Base-by-base conservation (phyloP, 202 grass and related monocot species). In the Dendrocalamus latiflorus region DNA sequence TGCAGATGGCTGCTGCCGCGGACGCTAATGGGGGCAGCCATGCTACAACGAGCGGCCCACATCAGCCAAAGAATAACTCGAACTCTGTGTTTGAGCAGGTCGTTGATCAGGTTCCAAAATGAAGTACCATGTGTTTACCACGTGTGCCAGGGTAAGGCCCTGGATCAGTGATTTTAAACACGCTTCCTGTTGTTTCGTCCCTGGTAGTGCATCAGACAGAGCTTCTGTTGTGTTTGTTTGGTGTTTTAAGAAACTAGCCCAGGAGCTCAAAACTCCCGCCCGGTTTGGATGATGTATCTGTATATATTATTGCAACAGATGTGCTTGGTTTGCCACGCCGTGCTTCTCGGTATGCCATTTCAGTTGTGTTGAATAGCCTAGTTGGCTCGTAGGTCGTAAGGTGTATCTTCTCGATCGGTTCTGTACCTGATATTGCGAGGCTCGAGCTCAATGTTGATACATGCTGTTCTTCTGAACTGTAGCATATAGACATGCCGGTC, bases 151-250 rank as follows among this genome's bases (percentile, higher is more conserved):
- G 77, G 54, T 38, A 86, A 75, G 47, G 39, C 11, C 63, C 80
- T 87, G 80, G 85, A 41, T 62, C 6, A 10, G 24, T 80, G 89
- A 87, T 65, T 75, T 12, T 20, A 57, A 90, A 48, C 67, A 86
- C n/a, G 26, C 60, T 51, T 62, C 33, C 33, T 78, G 88, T 18
- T 71, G 65, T 78, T 66, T 74, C 3, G 28, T 69, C 73, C 13
- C 21, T 36, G 37, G 60, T 24, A 68, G 79, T 10, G 60, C 79
- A 48, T 63, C 60, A 63, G 74, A 60, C 71, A 12, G n/a, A n/a
- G 39, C 60, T 68, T 56, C 3, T 77, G 53, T 25, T 78, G 65
- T 74, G 76, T 36, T 66, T 86, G 14, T 58, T 37, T 72, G 50
- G 53, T 90, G 68, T 79, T 43, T 79, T 37, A 47, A 63, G 68